phyloP scores from a whole-genome alignment of 2,329 filamentous ascomycete genomes.

The Ophiostoma sp. region DNA sequence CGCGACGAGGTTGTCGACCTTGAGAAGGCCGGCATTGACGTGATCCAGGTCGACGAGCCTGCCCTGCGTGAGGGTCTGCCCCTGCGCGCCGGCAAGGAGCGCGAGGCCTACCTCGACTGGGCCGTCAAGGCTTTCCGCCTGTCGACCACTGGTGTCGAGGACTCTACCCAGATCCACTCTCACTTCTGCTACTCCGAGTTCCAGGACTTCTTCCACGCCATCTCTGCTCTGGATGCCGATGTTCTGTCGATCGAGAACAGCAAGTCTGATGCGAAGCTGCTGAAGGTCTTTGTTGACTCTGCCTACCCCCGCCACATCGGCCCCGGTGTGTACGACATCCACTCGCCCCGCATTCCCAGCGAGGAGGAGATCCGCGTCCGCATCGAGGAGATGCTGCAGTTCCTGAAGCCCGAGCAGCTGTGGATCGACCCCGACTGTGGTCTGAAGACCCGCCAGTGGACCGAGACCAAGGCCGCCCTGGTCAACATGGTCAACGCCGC shows the following conservation, averaged over 20 bases:
- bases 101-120: constrained; percentile 95
- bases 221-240: constrained; percentile 94
- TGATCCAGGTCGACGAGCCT: constrained; percentile 99
- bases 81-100: constrained; percentile 87
- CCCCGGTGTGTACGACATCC: constrained; percentile 99
- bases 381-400: constrained; percentile 95
- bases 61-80: constrained; percentile 99
- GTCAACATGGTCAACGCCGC: constrained; percentile 97
- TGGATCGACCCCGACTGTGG: constrained; percentile 99
- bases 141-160: constrained; percentile 83
- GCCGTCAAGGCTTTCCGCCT: constrained; percentile 98
- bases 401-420: constrained; percentile 96
- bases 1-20: constrained; percentile 98
- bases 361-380: constrained; percentile 98
- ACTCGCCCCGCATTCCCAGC: constrained; percentile 93
- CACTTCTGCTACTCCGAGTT: constrained; percentile 99
- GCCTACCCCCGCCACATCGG: constrained; percentile 97
- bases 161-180: constrained; percentile 98
- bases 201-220: constrained; percentile 99
- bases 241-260: constrained; percentile 99
- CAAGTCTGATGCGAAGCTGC: constrained; percentile 99
- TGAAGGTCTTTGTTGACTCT: constrained; percentile 97
- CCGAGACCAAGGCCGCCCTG: constrained; percentile 95
- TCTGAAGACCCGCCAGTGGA: constrained; percentile 98
- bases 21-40: constrained; percentile 89